phyloP scores from a whole-genome alignment of 768 basidiomycete species.

The Tylopilus subfusipes region DNA sequence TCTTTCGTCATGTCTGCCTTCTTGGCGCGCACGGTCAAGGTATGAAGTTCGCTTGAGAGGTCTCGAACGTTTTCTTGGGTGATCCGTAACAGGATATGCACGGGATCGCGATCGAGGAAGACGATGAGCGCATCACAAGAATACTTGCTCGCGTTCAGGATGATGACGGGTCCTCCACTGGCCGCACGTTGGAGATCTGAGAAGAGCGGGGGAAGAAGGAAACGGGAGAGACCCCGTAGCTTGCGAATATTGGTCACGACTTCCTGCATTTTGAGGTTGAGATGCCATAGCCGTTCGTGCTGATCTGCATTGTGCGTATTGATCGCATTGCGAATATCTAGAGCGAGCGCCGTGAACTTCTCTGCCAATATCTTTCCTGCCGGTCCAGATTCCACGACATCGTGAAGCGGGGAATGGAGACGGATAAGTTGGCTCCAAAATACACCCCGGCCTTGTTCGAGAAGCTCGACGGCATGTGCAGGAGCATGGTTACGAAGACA shows the following conservation, averaged over 20 bases:
- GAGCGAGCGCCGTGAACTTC: too few relatives aligned
- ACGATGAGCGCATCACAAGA: too few relatives aligned
- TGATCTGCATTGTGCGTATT: background rate
- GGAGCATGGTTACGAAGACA: too few relatives aligned
- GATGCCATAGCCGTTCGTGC: background rate
- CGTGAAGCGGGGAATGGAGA: background rate
- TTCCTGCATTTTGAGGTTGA: background rate
- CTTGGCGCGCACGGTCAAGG: background rate
- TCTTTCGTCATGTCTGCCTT: background rate
- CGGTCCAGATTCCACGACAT: background rate
- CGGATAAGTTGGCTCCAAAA: background rate
- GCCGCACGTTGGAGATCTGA: too few relatives aligned
- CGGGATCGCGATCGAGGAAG: too few relatives aligned
- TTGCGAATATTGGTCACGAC: background rate
- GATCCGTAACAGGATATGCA: background rate
- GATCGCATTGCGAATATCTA: background rate
- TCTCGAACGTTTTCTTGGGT: background rate
- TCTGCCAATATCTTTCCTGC: background rate
- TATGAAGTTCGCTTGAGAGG: background rate
- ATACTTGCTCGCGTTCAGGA: background rate
- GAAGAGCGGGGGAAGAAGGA: background rate
- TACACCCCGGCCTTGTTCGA: too few relatives aligned
- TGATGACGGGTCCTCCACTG: background rate
- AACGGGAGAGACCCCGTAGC: background rate
- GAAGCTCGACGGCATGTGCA: too few relatives aligned